Base-by-base conservation (phyloP, 2,329 filamentous ascomycete species). In the Diaporthe citrichinensis region DNA sequence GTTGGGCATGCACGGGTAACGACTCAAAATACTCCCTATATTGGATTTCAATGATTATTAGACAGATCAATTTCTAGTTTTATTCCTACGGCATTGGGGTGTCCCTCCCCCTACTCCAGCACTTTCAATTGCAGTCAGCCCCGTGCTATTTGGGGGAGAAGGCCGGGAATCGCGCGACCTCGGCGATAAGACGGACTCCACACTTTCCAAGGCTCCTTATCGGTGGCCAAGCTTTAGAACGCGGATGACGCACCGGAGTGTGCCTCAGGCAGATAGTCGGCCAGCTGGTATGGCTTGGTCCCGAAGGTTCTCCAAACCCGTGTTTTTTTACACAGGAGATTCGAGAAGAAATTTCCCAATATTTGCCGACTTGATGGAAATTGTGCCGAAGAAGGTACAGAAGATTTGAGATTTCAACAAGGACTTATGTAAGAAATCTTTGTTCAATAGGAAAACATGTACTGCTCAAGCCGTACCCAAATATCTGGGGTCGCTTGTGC, bases 261-360 rank as follows among this genome's bases (percentile, higher is more conserved):
- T 61, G 58, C 71, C 71, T 73, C 71, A 73, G 71, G 71, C 71
- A 73, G n/a, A 34, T 17, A 55, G 71, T 31, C 55, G 23, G 17
- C 51, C 17, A 15, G 31, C 28, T 25, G 55, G 28, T 25, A 44
- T 14, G 28, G 39, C 31, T n/a, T 39, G 57, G 31, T 31, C 55
- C 23, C 25, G 6, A 25, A 61, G 15, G 12, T 39, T n/a, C 23
- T 20, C 23, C 15, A 15, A 41, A 12, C 6, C 14, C 25, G 15
- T n/a, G 31, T 39, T 36, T 36, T 36, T 36, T 3, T n/a, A n/a
- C n/a, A 61, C 12, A 61, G n/a, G 12, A 25, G n/a, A 53, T 53
- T 1, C n/a, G 9, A 15, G 23, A 17, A 65, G 3, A 34, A 15
- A 1, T 23, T 34, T 2, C 34, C 17, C 2, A 4, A 41, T 9